Base-by-base conservation (phyloP, 148 eudicot species). In the Chenopodium berlandieri region DNA sequence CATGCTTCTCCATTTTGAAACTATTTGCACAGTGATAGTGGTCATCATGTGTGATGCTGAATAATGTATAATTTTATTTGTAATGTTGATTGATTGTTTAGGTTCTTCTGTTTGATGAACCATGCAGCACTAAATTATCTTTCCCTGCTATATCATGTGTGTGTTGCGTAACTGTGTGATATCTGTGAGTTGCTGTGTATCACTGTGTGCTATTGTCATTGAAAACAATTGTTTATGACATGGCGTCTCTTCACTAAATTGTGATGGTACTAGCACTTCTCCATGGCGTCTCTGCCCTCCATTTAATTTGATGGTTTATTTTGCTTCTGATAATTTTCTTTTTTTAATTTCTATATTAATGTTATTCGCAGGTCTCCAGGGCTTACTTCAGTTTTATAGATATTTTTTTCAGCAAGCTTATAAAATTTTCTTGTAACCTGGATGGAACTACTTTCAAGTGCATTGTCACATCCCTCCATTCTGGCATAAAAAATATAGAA, bases 331-430 rank as follows among this genome's bases (percentile, higher is more conserved):
- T 76, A 52, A 19, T n/a, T 52, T 37, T 31, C 4, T 19, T 23
- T n/a, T 23, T 27, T 69, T n/a, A 32, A 40, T 48, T 3, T 64
- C 44, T 63, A 16, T 40, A 40, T 40, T 52, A 44, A 47, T 23
- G 71, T 27, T 81, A 19, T 82, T 87, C 58, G 83, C 98, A 96
- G 99, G 90, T 96, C 40, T 86, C 92, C 44, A 83, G 64, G 75
- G 98, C 97, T 40, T 96, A 94, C 87, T 96, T 87, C 83, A 79
- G 85, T 81, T 92, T 96, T 81, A 58, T 94, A 92, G 98, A 92
- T 83, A 86, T 89, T 80, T 84, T 96, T 66, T 82, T 96, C 82
- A 87, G 78, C 75, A 91, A 89, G 88, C 90, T 92, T 83, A 89
- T 90, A 65, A 83, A 79, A 72, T 90, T 88, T 82, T 82, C 89